Evolutionary conservation across 768 basidiomycete species (phyloP).

Genomic region (Pholiota conissans): DNA sequence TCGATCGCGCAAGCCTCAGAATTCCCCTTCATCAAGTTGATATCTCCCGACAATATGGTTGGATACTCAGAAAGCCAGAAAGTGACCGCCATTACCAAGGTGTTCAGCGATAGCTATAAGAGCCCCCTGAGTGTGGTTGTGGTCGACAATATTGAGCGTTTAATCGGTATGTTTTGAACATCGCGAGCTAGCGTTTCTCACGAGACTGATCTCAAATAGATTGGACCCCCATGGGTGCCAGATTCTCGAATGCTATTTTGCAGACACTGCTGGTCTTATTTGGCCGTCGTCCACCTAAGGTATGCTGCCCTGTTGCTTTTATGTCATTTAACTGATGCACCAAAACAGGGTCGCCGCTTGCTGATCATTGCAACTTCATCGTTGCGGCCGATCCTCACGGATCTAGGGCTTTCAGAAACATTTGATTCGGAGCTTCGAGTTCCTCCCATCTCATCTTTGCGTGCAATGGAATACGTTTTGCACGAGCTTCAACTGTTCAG

Average conservation of each 20-base stretch:
- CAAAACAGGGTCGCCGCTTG: constrained; percentile 78
- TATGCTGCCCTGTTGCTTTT: constrained; percentile 32
- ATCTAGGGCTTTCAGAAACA: constrained; percentile 84
- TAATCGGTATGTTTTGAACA: constrained; percentile 64
- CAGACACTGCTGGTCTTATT: constrained; percentile 90
- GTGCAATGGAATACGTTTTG: constrained; percentile 74
- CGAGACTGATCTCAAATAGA: constrained; percentile 61
- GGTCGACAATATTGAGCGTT: constrained; percentile 90
- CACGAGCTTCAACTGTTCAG: constrained; percentile 78
- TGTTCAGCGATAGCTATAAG: constrained; percentile 96
- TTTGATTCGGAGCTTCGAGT: constrained; percentile 90
- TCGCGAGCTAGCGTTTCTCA: no score
- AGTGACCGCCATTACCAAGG: constrained; percentile 86
- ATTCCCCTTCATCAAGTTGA: constrained; percentile 97
- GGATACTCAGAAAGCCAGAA: constrained; percentile 94
- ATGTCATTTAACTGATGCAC: constrained; percentile 4
- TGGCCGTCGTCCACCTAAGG: constrained; percentile 90
- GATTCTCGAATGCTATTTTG: constrained; percentile 93
- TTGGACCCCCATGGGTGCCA: constrained; percentile 95
- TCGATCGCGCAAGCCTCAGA: constrained; percentile 92
- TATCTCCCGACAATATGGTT: constrained; percentile 96
- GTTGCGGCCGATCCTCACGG: constrained; percentile 77
- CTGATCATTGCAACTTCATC: constrained; percentile 93
- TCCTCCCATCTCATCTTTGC: constrained; percentile 74
- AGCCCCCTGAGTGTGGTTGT: constrained; percentile 95